Evolutionary conservation across 306 rosid species (phyloP).

Genomic region (Astragalus membranaceus): DNA sequence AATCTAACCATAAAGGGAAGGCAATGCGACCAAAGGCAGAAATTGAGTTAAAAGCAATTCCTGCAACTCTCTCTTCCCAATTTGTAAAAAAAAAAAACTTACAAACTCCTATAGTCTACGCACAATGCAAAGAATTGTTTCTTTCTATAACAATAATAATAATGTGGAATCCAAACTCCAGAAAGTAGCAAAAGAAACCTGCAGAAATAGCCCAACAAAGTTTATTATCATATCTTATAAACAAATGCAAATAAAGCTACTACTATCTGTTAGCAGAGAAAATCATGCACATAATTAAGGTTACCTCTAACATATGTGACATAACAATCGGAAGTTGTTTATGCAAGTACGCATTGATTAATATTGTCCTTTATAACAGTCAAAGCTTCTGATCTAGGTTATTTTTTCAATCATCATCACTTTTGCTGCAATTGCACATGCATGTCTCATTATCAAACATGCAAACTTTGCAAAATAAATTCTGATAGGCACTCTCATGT

Average conservation of each 20-base stretch:
- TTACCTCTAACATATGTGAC: background rate
- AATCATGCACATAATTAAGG: background rate
- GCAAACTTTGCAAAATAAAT: too few species aligned
- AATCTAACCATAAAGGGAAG: constrained; percentile 20
- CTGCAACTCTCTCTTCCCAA: constrained; percentile 37
- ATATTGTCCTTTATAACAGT: background rate
- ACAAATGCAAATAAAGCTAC: background rate
- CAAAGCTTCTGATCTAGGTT: background rate
- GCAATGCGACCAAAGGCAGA: constrained; percentile 26
- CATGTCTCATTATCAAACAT: background rate
- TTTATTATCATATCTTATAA: background rate
- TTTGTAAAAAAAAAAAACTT: constrained; percentile 5
- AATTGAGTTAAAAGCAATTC: constrained; percentile 21
- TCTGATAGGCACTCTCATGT: too few species aligned
- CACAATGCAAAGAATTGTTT: constrained; percentile 5
- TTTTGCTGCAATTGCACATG: background rate
- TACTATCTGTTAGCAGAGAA: background rate
- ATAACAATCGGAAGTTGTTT: background rate
- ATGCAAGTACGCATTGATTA: background rate
- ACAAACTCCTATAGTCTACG: background rate
- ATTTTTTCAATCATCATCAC: background rate
- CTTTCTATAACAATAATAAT: background rate
- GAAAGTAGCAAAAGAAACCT: constrained; percentile 26
- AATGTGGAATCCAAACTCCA: background rate
- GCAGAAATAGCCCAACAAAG: constrained; percentile 15